A percentile compares a stretch with the other conserved stretches of the same genome.
Conservation (phyloP, 2,329 filamentous ascomycete genomes). For the Colletotrichum zoysiae region DNA sequence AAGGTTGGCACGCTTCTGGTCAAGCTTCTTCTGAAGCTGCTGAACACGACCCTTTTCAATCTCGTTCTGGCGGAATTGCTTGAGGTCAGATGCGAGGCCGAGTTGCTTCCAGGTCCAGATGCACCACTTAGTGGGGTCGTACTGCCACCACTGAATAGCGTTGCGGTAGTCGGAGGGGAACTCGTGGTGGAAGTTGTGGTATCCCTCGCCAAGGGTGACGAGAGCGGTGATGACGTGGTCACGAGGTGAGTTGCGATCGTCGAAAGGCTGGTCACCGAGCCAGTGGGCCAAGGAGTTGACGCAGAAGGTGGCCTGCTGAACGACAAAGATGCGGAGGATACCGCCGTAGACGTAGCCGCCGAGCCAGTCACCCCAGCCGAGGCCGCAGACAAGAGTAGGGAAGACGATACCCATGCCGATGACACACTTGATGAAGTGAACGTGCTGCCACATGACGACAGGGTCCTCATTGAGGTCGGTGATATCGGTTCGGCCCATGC, state of each 20-base stretch:
- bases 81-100: constrained; percentile 86
- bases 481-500: constrained; percentile 88
- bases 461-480: constrained; percentile 88
- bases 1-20: constrained; percentile 84
- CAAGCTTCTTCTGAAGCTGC: constrained; percentile 92
- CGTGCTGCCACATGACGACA: constrained; percentile 89
- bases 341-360: constrained; percentile 89
- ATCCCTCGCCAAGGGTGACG: constrained; percentile 87
- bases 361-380: constrained; percentile 84
- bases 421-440: constrained; percentile 85
- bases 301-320: constrained; percentile 93
- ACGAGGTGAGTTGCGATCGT: constrained; percentile 91
- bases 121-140: constrained; percentile 91
- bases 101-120: constrained; percentile 89
- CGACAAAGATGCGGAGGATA: constrained; percentile 88
- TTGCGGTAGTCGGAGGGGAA: constrained; percentile 95
- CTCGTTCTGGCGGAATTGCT: constrained; percentile 92
- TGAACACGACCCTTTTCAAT: constrained; percentile 93
- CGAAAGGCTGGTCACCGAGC: constrained; percentile 92
- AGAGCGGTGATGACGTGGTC: constrained; percentile 89
- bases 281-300: constrained; percentile 93
- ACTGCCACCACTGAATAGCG: constrained; percentile 91
- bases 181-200: constrained; percentile 97
- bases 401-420: constrained; percentile 82
- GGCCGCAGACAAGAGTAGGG: constrained; percentile 80